phyloP scores from a whole-genome alignment of 371 early-diverging fungal genomes.

The Mucor sp. region DNA sequence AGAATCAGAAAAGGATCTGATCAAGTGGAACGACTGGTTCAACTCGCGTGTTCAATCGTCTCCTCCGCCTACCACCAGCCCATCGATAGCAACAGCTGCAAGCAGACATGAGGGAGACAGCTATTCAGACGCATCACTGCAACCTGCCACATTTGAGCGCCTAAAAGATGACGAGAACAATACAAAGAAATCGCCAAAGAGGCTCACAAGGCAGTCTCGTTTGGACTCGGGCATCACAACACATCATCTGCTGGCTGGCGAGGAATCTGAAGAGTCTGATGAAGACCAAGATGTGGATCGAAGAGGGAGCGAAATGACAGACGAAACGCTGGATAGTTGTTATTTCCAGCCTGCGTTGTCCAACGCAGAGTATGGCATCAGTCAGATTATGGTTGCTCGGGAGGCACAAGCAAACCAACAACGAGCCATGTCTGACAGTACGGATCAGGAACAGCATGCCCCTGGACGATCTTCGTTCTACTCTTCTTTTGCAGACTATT shows the following conservation, averaged over 20 bases:
- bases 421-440: not conserved
- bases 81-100: not conserved
- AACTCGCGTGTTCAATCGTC: slow-evolving; percentile 12
- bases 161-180: not conserved
- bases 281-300: not conserved
- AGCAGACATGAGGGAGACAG: not conserved
- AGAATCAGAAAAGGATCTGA: slow-evolving; percentile 38
- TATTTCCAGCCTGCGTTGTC: slow-evolving; percentile 13
- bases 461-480: slow-evolving; percentile 2
- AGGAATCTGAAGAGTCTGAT: not conserved
- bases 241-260: slow-evolving; percentile 6
- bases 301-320: slow-evolving; percentile 20
- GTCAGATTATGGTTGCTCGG: slow-evolving; percentile 6
- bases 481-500: slow-evolving; percentile 7
- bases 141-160: not conserved
- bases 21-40: slow-evolving; percentile 49
- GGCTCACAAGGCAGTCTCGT: not conserved
- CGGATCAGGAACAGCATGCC: not conserved
- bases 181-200: not conserved
- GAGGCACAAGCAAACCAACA: slow-evolving; percentile 9
- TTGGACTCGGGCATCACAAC: slow-evolving; percentile 21
- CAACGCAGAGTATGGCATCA: slow-evolving; percentile 5
- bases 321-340: slow-evolving; percentile 9
- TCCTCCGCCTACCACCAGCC: not conserved
- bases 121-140: not conserved